phyloP scores from a whole-genome alignment of 208 protist genomes.

The Leishmania gerbilli region DNA sequence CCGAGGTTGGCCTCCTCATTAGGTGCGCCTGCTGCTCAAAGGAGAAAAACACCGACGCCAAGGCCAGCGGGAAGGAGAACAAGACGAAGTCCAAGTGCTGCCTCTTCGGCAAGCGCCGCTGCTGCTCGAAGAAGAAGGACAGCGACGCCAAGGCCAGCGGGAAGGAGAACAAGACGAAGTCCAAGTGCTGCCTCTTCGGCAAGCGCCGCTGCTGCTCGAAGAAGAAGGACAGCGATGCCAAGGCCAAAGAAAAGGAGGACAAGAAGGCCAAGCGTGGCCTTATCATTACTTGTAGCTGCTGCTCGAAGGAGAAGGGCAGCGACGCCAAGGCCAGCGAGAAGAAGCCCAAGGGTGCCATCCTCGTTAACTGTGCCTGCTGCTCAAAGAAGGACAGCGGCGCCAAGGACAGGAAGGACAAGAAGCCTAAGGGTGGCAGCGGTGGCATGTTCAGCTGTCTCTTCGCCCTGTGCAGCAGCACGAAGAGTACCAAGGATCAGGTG shows the following conservation, averaged over 20 bases:
- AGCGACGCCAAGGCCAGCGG: neutral
- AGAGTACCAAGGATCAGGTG: slow-evolving; percentile 10
- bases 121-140: neutral
- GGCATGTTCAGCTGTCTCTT: neutral
- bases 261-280: slow-evolving; percentile 1
- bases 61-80: slow-evolving; percentile 6
- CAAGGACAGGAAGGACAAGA: slow-evolving; percentile 18
- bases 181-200: neutral
- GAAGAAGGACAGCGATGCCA: neutral
- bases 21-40: neutral
- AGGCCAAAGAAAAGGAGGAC: neutral
- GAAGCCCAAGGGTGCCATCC: neutral
- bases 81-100: neutral
- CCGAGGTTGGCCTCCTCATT: neutral
- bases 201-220: neutral
- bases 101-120: neutral
- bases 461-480: slow-evolving; percentile 1
- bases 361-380: neutral
- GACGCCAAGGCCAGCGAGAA: neutral
- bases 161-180: slow-evolving; percentile 3
- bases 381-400: neutral
- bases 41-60: slow-evolving; percentile 2
- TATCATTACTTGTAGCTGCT: neutral
- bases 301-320: neutral
- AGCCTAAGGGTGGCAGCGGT: neutral